These are phyloP conservation scores for Gracilaria domingensis DNA, from an alignment of 23 red algal genomes.

Conservation along the genomic window DNA sequence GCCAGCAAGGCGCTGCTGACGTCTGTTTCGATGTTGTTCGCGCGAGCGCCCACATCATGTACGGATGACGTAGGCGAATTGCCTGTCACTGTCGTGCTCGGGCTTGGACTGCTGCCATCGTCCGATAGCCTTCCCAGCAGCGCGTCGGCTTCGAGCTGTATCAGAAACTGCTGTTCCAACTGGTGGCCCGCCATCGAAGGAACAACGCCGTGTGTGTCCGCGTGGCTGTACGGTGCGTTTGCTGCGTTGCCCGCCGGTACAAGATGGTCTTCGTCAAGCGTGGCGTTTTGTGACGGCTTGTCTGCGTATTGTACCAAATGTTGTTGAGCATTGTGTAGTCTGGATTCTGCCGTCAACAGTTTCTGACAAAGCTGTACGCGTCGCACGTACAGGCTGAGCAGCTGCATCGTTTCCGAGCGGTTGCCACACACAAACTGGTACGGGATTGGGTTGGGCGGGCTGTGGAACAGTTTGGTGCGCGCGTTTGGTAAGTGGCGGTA, in stretches of 20 bases:
- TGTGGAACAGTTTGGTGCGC: slow-evolving; percentile 18
- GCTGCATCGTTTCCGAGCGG: slow-evolving; percentile 39
- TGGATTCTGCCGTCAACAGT: slow-evolving; percentile 4
- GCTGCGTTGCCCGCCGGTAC: neutral
- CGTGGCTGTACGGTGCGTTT: neutral
- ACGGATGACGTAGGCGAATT: slow-evolving; percentile 14
- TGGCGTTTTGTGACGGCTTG: neutral
- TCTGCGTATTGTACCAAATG: neutral
- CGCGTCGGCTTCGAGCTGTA: neutral
- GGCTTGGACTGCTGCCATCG: neutral
- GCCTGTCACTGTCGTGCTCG: slow-evolving; percentile 16
- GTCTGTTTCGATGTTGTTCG: neutral
- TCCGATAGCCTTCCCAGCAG: neutral
- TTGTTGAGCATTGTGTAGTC: neutral
- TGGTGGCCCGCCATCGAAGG: no score
- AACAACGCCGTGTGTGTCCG: no score
- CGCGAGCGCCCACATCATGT: neutral
- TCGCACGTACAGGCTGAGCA: slow-evolving; percentile 43
- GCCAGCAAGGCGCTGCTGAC: neutral
- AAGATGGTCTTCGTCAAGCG: neutral
- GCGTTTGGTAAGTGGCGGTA: slow-evolving; percentile 22
- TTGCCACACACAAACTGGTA: slow-evolving; percentile 70
- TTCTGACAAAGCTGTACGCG: slow-evolving; percentile 26
- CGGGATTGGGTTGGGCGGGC: slow-evolving; percentile 33
- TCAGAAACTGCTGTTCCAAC: slow-evolving; percentile 1